Percentiles rank a stretch among this genome's conserved stretches.
phyloP scores from a whole-genome alignment of 2,329 filamentous ascomycete genomes.

The Diplodia seriata region DNA sequence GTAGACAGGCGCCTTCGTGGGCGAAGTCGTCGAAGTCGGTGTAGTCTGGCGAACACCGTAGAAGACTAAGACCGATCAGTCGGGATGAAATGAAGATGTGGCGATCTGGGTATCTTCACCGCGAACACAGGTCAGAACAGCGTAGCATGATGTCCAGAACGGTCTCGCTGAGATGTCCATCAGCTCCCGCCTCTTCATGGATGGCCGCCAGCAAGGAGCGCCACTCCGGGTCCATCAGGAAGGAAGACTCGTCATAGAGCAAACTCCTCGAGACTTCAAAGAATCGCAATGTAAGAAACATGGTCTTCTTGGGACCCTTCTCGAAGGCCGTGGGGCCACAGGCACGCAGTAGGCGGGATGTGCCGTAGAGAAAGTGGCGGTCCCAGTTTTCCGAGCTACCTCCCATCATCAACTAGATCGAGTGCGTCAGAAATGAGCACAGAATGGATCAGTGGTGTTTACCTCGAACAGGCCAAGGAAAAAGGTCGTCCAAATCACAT shows the following conservation, averaged over 20 bases:
- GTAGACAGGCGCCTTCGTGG: neutral
- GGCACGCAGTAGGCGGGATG: neutral
- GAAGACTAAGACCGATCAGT: neutral
- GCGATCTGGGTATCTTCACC: neutral
- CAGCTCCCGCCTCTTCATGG: neutral
- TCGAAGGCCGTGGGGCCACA: neutral
- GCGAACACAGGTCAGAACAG: neutral
- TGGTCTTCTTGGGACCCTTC: neutral
- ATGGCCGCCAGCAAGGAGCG: neutral
- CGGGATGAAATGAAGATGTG: neutral
- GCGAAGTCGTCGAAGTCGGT: neutral
- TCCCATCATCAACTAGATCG: slow-evolving; percentile 15
- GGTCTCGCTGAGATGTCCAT: neutral
- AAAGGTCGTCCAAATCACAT: slow-evolving; percentile 2
- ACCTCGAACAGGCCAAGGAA: slow-evolving; percentile 6
- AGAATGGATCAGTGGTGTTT: neutral
- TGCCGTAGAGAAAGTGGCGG: slow-evolving; percentile 23
- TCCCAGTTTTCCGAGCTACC: slow-evolving; percentile 10
- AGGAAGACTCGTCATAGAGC: neutral
- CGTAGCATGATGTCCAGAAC: neutral
- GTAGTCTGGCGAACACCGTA: neutral
- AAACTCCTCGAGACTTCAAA: neutral
- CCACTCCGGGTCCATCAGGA: neutral
- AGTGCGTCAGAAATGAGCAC: neutral
- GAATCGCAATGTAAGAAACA: neutral